phyloP scores from a whole-genome alignment of 768 basidiomycete species.

The Pilatotrama ljubarskyi region DNA sequence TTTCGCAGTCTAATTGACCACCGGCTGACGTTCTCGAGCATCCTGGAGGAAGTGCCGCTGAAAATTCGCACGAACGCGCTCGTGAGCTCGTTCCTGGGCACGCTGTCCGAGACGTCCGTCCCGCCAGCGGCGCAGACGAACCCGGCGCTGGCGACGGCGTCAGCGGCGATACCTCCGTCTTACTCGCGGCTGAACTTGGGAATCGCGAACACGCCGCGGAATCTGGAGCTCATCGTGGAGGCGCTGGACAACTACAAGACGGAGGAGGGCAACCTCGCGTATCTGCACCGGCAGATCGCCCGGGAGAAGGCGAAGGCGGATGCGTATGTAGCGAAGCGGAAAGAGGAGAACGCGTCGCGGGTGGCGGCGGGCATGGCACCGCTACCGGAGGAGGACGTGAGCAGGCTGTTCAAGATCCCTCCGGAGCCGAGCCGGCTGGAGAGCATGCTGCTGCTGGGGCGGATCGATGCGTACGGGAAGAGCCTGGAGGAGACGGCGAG shows the following conservation, averaged over 20 bases:
- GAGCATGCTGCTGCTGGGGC: conserved; percentile 81
- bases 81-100: conserved; percentile 74
- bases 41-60: conserved; percentile 84
- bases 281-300: conserved; percentile 83
- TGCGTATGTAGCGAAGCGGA: conserved; percentile 75
- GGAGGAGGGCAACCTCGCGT: conserved; percentile 91
- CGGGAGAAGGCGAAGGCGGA: conserved; percentile 83
- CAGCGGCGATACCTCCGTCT: conserved; percentile 55
- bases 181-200: conserved; percentile 74
- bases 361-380: conserved; percentile 82
- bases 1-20: conserved; percentile 72
- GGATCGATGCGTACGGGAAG: conserved; percentile 84
- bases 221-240: conserved; percentile 84
- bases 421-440: conserved; percentile 87
- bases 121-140: conserved; percentile 38
- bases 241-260: conserved; percentile 83
- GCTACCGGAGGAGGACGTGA: conserved; percentile 84
- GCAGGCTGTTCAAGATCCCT: conserved; percentile 84
- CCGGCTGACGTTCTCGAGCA: conserved; percentile 80
- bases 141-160: conserved; percentile 35
- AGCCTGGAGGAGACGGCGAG: conserved; percentile 65
- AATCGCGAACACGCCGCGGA: conserved; percentile 65
- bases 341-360: conserved; percentile 82
- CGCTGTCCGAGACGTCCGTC: conserved; percentile 51
- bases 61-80: conserved; percentile 82